phyloP scores from a whole-genome alignment of 345 rosid species.

The Gossypium rotundifolium region DNA sequence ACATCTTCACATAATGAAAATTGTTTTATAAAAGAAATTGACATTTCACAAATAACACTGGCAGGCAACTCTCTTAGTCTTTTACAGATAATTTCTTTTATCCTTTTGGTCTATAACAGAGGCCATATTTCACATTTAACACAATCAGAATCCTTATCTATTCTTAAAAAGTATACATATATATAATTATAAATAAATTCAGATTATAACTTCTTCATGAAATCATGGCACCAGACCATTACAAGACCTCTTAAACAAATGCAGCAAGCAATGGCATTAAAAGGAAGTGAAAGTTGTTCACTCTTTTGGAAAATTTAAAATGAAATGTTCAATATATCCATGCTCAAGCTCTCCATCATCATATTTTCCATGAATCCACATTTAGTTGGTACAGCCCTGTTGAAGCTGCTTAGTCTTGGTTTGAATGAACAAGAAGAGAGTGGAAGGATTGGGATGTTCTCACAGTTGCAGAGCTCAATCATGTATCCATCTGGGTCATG shows the following conservation, averaged over 20 bases:
- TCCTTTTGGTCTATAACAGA: not conserved
- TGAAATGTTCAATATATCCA: constrained; percentile 48
- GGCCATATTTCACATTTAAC: not conserved
- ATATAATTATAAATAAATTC: not conserved
- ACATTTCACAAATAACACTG: not conserved
- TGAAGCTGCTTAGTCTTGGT: constrained; percentile 25
- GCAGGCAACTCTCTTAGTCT: not conserved
- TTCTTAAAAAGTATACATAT: not conserved
- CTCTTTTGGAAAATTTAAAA: constrained; percentile 27
- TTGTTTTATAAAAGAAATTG: not conserved
- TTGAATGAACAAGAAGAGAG: constrained; percentile 35
- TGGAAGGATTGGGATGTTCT: constrained; percentile 44
- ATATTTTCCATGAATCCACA: not conserved
- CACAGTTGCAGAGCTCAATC: constrained; percentile 55
- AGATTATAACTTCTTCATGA: not conserved
- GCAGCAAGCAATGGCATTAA: not conserved
- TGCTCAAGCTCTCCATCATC: constrained; percentile 50
- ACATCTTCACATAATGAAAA: not conserved
- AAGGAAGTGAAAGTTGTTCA: constrained; percentile 2
- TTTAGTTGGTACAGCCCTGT: constrained; percentile 9
- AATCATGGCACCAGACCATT: constrained; percentile 2
- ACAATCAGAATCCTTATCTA: not conserved
- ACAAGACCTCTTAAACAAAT: constrained; percentile 5
- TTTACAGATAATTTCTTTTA: not conserved
- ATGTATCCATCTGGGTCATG: constrained; percentile 65